Evolutionary conservation across 192 early-diverging fungal species (phyloP), one percentile per base, ranked within the genome.

Genomic region (Backusella sp.): DNA sequence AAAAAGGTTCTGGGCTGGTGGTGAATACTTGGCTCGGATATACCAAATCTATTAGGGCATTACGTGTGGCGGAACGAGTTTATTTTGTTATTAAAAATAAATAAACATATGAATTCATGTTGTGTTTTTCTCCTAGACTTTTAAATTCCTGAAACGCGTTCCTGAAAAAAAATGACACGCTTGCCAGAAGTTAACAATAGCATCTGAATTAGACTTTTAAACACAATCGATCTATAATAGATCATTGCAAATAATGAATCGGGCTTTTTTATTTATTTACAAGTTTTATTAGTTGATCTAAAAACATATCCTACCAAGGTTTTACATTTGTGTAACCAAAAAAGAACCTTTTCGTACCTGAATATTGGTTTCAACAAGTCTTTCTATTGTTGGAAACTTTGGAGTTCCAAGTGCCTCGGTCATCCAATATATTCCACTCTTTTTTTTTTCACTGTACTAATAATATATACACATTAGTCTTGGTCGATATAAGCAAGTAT

Each of bases 81-180:
- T 32, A 3, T 32, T 32, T 53, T 32, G 32, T 32, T 32, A 32
- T 32, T 32, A 32, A 32, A 32, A 32, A 32, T 32, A 32, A 32
- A 32, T 32, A 32, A 56, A 56, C 6, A 56, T 8, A 8, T 11
- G 53, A 26, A 59, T 59, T 59, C 53, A 59, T 26, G 21, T 59
- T 11, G 26, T 21, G 17, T 59, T 26, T 8, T 23, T 2, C 23
- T 26, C 11, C 23, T 23, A n/a, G 4, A 32, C 11, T 39, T 12
- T 26, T 28, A 62, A 62, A 62, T 28, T 28, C 21, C 56, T 62
- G 56, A 62, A 62, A 62, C 56, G 56, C 26, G 26, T 62, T 28
- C 21, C 56, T 62, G 56, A 62, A 62, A 62, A 52, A 53, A 62
- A 62, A 62, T 28, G 56, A 62, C 56, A 19, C 56, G 56, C 21